phyloP scores from a whole-genome alignment of 169 alveolate genomes.

The Plasmodium gallinaceum region DNA sequence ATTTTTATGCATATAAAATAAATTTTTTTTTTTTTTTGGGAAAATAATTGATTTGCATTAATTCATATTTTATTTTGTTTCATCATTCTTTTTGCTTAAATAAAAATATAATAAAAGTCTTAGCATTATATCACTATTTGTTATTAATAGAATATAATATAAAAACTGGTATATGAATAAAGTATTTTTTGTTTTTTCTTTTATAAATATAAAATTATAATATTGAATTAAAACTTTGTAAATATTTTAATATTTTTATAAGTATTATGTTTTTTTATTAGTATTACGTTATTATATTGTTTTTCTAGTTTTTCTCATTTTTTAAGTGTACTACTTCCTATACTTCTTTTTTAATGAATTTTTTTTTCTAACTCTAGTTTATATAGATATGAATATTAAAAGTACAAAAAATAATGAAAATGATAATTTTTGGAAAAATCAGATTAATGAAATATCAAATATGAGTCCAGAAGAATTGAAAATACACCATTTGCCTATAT shows the following conservation, averaged over 20 bases:
- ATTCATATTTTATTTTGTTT: conserved; percentile 1
- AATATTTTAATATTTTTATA: neutral
- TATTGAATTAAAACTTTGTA: neutral
- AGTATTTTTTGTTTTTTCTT: neutral
- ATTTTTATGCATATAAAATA: neutral
- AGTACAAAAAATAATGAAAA: conserved; percentile 27
- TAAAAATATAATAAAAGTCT: no score
- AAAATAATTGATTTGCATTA: neutral
- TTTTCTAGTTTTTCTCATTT: neutral
- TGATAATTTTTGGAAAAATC: conserved; percentile 66
- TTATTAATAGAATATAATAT: no score
- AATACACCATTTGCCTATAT: conserved; percentile 91
- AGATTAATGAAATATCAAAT: conserved; percentile 33
- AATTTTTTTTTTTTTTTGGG: conserved; percentile 11
- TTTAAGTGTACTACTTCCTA: neutral
- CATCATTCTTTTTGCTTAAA: no score
- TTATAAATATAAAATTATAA: neutral
- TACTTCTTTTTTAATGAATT: conserved; percentile 3
- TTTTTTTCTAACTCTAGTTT: neutral
- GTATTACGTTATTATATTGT: neutral
- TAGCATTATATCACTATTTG: no score
- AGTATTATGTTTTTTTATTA: neutral
- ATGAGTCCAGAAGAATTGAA: conserved; percentile 63
- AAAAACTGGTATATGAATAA: no score
- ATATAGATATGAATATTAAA: conserved; percentile 46